A percentile compares a stretch with the other conserved stretches of the same genome.
Evolutionary conservation across 2,329 filamentous ascomycete species (phyloP).

Genomic region (Albophoma yamanashiensis): DNA sequence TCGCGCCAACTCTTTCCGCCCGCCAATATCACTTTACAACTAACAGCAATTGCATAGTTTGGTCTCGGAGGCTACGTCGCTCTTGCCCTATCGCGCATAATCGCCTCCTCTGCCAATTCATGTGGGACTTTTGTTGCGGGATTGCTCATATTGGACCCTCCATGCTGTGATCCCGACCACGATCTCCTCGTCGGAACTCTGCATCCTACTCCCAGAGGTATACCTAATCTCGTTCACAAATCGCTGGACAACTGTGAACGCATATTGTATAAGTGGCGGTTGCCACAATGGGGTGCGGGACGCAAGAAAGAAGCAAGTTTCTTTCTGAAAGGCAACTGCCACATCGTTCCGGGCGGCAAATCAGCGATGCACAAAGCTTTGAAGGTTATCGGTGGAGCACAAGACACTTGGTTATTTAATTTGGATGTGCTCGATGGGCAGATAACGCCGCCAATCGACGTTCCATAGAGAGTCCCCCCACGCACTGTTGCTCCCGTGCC

Average conservation of each 20-base stretch:
- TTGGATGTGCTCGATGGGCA: background rate
- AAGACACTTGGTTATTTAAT: background rate
- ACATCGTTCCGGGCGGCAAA: background rate
- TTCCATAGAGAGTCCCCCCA: background rate
- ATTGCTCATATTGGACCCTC: background rate
- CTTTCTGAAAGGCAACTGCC: background rate
- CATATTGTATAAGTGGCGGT: background rate
- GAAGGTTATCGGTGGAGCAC: background rate
- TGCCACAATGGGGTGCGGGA: background rate
- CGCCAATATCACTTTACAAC: background rate
- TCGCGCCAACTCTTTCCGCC: background rate
- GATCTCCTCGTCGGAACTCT: background rate
- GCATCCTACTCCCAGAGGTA: background rate
- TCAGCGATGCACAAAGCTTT: background rate
- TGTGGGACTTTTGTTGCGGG: background rate
- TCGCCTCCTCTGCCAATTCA: background rate
- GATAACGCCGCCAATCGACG: background rate
- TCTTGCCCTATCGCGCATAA: background rate
- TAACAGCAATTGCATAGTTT: background rate
- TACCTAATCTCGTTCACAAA: background rate
- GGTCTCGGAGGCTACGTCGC: conserved; percentile 1
- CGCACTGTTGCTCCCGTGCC: background rate
- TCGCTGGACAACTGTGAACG: background rate
- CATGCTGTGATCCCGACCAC: background rate
- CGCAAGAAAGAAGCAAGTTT: background rate